phyloP scores from a whole-genome alignment of 164 flowering plant genomes.

The Vitis vinifera region DNA sequence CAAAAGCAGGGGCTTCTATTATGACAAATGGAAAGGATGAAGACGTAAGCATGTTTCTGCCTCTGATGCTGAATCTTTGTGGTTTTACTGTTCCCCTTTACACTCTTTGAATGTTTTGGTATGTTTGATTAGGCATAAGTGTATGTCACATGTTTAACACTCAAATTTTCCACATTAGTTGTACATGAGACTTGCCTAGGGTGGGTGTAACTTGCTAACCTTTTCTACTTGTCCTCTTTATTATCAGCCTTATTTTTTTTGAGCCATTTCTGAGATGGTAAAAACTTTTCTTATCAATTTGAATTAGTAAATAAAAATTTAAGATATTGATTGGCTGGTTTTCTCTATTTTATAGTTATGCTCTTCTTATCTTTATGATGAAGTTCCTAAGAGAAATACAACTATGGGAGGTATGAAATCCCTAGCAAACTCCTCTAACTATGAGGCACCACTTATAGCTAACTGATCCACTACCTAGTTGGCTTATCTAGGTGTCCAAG shows the following conservation, averaged over 20 bases:
- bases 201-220: background rate
- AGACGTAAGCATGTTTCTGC: slow-evolving; percentile 50
- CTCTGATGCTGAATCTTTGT: background rate
- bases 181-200: background rate
- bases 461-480: too few species aligned
- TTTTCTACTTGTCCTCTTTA: background rate
- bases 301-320: too few species aligned
- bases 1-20: slow-evolving; percentile 46
- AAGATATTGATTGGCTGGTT: too few species aligned
- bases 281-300: too few species aligned
- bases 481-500: too few species aligned
- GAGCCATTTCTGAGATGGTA: too few species aligned
- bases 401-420: too few species aligned
- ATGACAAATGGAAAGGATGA: slow-evolving; percentile 54
- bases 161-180: background rate
- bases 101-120: background rate
- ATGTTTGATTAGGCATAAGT: background rate
- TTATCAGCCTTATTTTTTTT: background rate
- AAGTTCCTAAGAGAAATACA: too few species aligned
- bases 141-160: background rate
- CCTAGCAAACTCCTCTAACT: too few species aligned
- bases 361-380: too few species aligned
- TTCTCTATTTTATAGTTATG: too few species aligned
- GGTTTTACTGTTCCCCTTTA: background rate
- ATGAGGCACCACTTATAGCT: too few species aligned